A percentile compares a stretch with the other conserved stretches of the same genome.
Conservation (phyloP, 148 eudicot genomes). For the Amaranthus cruentus region DNA sequence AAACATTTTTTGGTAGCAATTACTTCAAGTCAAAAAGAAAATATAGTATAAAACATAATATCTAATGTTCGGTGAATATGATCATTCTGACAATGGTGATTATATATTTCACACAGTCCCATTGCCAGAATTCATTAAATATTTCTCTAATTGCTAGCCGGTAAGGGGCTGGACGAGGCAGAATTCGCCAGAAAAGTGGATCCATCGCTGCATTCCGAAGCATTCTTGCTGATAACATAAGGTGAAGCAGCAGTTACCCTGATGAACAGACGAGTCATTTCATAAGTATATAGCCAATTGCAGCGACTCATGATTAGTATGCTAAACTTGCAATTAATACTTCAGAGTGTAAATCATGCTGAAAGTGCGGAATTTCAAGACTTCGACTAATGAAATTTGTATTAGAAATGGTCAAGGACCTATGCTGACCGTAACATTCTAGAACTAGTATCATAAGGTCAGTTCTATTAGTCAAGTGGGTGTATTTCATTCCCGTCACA, state of each 20-base stretch:
- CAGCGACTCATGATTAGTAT: background rate
- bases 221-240: constrained; percentile 28
- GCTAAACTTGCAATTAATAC: background rate
- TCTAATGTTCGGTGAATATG: background rate
- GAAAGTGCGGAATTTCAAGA: background rate
- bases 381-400: background rate
- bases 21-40: too few species aligned
- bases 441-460: background rate
- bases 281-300: constrained; percentile 1
- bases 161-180: constrained; percentile 24
- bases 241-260: constrained; percentile 44
- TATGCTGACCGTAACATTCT: background rate
- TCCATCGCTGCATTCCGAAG: constrained; percentile 33
- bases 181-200: constrained; percentile 15
- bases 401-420: background rate
- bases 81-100: background rate
- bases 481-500: too few species aligned
- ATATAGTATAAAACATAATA: too few species aligned
- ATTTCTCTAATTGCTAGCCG: constrained; percentile 18
- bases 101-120: background rate
- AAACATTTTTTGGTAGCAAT: too few species aligned
- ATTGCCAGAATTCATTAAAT: background rate
- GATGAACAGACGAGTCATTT: constrained; percentile 14
- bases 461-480: too few species aligned
- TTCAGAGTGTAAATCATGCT: background rate